phyloP scores from a whole-genome alignment of 768 basidiomycete species.

The Lactarius akahatsu region DNA sequence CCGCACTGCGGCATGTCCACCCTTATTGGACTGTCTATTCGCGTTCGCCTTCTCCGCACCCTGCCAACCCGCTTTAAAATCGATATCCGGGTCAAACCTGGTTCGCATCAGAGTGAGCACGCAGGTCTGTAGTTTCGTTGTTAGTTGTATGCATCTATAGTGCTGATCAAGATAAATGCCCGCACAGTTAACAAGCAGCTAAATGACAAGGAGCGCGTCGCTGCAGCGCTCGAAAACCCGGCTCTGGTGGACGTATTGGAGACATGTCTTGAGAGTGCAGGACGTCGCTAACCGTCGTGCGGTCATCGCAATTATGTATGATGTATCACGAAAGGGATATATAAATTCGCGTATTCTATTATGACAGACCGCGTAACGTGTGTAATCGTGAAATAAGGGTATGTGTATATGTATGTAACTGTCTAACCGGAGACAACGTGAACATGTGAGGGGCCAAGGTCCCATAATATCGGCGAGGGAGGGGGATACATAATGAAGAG shows the following conservation, averaged over 20 bases:
- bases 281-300: conserved; percentile 8
- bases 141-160: not conserved
- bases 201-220: conserved; percentile 98
- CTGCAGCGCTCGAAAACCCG: conserved; percentile 92
- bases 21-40: conserved; percentile 94
- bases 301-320: not conserved
- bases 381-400: conserved; percentile 16
- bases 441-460: not conserved
- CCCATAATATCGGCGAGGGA: not conserved
- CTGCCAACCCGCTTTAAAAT: conserved; percentile 93
- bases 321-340: not conserved
- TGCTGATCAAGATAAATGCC: not conserved
- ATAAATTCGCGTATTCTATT: not conserved
- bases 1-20: conserved; percentile 99
- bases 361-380: not conserved
- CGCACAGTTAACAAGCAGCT: conserved; percentile 91
- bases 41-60: conserved; percentile 85
- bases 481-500: conserved; percentile 12
- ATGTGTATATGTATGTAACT: conserved; percentile 10
- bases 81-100: conserved; percentile 89
- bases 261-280: conserved; percentile 52
- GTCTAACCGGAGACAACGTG: conserved; percentile 23
- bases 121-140: conserved; percentile 51
- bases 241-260: conserved; percentile 86
- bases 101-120: conserved; percentile 93